A percentile compares a stretch with the other conserved stretches of the same genome.
Evolutionary conservation across 2,329 filamentous ascomycete species (phyloP).

Genomic region (Ophiocordyceps robertsii): DNA sequence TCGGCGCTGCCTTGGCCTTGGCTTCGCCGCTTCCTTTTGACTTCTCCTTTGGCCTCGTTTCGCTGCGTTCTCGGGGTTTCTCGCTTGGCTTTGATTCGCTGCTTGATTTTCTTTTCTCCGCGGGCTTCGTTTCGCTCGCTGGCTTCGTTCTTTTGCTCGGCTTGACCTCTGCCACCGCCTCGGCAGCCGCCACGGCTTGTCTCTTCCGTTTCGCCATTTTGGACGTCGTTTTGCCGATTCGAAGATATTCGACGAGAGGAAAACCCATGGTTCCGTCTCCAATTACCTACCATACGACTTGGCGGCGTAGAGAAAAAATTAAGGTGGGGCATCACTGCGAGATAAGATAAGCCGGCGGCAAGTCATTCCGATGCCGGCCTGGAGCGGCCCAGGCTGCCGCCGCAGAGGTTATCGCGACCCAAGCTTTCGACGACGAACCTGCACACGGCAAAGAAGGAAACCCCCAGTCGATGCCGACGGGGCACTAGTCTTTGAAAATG

Average conservation of each 20-base stretch:
- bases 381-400: background rate
- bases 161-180: constrained; percentile 9
- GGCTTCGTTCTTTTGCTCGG: constrained; percentile 20
- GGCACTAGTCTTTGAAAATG: too few relatives aligned
- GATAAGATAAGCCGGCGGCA: constrained; percentile 2
- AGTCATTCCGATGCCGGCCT: constrained; percentile 1
- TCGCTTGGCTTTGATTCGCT: background rate
- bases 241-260: too few relatives aligned
- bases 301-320: constrained; percentile 1
- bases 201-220: constrained; percentile 38
- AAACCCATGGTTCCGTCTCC: too few relatives aligned
- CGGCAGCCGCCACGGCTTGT: constrained; percentile 16
- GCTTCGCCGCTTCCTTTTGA: constrained; percentile 1
- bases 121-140: background rate
- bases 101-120: background rate
- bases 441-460: too few relatives aligned
- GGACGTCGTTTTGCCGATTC: too few relatives aligned
- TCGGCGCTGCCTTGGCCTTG: too few relatives aligned
- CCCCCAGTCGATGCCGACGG: too few relatives aligned
- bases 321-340: constrained; percentile 1
- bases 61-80: background rate
- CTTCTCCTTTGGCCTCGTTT: background rate
- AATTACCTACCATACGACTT: too few relatives aligned
- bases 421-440: too few relatives aligned
- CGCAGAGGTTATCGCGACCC: too few relatives aligned